Conservation (phyloP, 768 basidiomycete genomes). For the Hypsizygus marmoreus region DNA sequence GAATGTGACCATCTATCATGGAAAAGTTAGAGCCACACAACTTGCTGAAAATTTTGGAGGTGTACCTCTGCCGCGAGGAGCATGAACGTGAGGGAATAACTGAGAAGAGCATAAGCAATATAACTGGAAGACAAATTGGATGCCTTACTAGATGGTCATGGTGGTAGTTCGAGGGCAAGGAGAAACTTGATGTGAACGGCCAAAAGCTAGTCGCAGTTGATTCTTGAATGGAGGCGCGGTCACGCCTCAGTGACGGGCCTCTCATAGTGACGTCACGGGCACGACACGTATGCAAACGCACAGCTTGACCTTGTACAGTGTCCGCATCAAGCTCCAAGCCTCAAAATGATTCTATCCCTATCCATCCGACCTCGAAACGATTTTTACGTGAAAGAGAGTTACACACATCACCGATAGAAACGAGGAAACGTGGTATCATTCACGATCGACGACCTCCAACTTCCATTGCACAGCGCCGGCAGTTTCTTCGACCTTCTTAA, state of each 20-base stretch:
- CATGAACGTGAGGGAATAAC: conserved; percentile 79
- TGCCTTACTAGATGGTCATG: conserved; percentile 51
- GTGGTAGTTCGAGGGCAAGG: conserved; percentile 15
- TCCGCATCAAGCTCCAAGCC: no score
- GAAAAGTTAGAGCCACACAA: conserved; percentile 1
- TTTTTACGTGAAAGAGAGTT: no score
- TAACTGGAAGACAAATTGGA: conserved; percentile 7
- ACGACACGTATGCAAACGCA: conserved; percentile 2
- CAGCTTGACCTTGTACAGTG: no score
- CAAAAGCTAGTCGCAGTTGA: neutral
- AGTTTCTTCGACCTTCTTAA: no score
- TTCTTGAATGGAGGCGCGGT: neutral
- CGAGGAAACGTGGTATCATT: no score
- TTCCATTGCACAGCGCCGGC: no score
- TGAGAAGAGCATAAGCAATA: conserved; percentile 34
- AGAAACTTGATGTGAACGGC: neutral
- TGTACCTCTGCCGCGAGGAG: conserved; percentile 74
- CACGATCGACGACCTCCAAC: no score
- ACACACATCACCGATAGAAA: no score
- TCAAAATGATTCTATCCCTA: no score
- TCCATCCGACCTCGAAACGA: no score
- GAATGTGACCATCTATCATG: conserved; percentile 74
- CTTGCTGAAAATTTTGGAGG: neutral
- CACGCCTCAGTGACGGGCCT: conserved; percentile 12
- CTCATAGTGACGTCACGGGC: conserved; percentile 11